Percentiles rank a stretch among this genome's conserved stretches.
Evolutionary conservation across 305 asterid genomes (phyloP).

Genomic region (Petunia hybrid): DNA sequence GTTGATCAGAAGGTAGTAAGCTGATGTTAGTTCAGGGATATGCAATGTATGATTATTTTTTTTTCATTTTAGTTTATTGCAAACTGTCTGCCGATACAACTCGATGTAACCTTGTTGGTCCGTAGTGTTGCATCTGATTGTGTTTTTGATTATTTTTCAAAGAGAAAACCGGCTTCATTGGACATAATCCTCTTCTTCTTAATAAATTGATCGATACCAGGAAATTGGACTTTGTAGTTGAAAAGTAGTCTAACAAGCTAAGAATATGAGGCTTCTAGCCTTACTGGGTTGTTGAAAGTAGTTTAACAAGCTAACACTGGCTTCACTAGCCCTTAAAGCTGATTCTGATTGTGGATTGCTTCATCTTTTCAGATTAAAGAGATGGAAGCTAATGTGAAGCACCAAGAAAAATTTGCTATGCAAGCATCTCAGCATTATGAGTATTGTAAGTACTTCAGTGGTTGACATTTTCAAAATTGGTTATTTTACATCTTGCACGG

Average conservation of each 20-base stretch:
- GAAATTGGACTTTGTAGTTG: not conserved
- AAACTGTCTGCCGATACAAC: not conserved
- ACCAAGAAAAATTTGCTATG: constrained; percentile 73
- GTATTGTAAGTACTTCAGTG: constrained; percentile 59
- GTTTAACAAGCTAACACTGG: constrained; percentile 27
- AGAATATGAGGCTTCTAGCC: not conserved
- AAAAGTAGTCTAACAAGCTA: not conserved
- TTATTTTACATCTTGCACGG: not conserved
- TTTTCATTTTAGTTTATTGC: not conserved
- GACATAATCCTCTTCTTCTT: not conserved
- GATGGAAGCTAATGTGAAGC: constrained; percentile 77
- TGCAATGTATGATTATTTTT: not conserved
- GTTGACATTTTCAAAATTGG: not conserved
- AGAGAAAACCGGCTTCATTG: not conserved
- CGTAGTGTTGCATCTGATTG: constrained; percentile 20
- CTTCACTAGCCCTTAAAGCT: constrained; percentile 23
- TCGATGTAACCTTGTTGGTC: constrained; percentile 6
- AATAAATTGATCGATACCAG: constrained; percentile 14
- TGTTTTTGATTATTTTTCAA: not conserved
- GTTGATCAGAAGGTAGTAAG: not conserved
- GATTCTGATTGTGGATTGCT: constrained; percentile 39
- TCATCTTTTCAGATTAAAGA: constrained; percentile 70
- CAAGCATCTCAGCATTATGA: constrained; percentile 66
- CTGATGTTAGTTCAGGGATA: not conserved
- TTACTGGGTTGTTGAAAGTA: constrained; percentile 8